Percentiles rank a stretch among this genome's conserved stretches.
Conservation (phyloP, 2,329 filamentous ascomycete species). For the Venturia oleaginea region DNA sequence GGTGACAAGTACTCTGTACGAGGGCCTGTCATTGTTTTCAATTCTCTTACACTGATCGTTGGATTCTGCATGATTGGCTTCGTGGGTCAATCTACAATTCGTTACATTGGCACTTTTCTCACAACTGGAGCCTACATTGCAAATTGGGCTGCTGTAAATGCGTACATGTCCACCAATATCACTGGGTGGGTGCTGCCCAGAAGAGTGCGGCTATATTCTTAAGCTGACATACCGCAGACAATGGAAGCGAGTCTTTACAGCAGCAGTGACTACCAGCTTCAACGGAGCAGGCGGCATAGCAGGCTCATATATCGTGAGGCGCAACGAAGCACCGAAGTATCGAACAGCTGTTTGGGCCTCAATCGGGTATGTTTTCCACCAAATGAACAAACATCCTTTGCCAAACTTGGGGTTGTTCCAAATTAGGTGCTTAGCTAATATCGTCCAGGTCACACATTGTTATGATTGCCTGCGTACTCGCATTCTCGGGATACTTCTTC, state of each 20-base stretch:
- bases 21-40: conserved; percentile 56
- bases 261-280: conserved; percentile 50
- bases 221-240: conserved; percentile 32
- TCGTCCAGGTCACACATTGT: conserved; percentile 44
- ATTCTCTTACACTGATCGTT: conserved; percentile 50
- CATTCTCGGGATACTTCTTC: conserved; percentile 47
- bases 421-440: no score
- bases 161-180: conserved; percentile 55
- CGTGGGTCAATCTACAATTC: conserved; percentile 47
- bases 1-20: conserved; percentile 53
- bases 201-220: background rate
- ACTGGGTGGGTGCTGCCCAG: conserved; percentile 25
- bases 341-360: conserved; percentile 58
- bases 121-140: conserved; percentile 60
- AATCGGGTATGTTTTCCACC: conserved; percentile 37
- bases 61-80: conserved; percentile 61
- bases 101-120: conserved; percentile 56
- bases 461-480: conserved; percentile 44
- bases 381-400: no score
- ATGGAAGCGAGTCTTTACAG: conserved; percentile 56
- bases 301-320: conserved; percentile 56
- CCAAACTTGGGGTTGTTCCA: no score
- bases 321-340: conserved; percentile 53
- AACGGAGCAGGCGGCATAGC: conserved; percentile 58
- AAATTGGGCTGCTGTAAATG: conserved; percentile 59